Base-by-base conservation (phyloP, 169 alveolate species). In the Plasmodium berghei region DNA sequence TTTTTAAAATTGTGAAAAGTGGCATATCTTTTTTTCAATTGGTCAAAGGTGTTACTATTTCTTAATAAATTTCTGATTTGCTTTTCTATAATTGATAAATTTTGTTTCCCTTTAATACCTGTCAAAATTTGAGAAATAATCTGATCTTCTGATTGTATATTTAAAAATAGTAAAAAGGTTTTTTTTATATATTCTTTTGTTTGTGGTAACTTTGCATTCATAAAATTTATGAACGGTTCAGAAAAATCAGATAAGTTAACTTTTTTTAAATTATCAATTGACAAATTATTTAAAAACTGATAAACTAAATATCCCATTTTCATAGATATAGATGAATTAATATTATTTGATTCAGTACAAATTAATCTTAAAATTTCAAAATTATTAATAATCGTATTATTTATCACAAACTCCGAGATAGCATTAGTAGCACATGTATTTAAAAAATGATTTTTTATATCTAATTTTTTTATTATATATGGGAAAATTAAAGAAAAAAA, bases 141-240 rank as follows among this genome's bases (percentile, higher is more conserved):
- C 12, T 83, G 28, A 28, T 67, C 85, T 26, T 67, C 77, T 14
- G 12, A 42, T 4, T 83, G 90, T 6, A 54, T 24, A 5, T 71
- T 67, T 14, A 83, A 55, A 45, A 83, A 72, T 24, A 83, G 26
- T 0, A 18, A 16, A 5, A 83, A 67, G 9, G 73, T 56, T 26
- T 62, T 55, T 59, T 83, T 83, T 72, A 83, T 83, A 22, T 20
- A 83, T 48, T 42, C 61, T 62, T 83, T 83, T 0, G 90, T 83
- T n/a, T 83, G 66, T 58, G 67, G 85, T 42, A 83, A 61, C 54
- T 83, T 83, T 10, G 90, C 90, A 28, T 83, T 83, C 5, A 83
- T 83, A 46, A 83, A 83, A 54, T 83, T 59, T 34, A 83, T 48
- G 52, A 83, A 83, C 18, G 73, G 61, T 22, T 20, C 72, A 55